Evolutionary conservation across 2,329 filamentous ascomycete genomes (phyloP).

Genomic region (Sclerotinia nivalis): DNA sequence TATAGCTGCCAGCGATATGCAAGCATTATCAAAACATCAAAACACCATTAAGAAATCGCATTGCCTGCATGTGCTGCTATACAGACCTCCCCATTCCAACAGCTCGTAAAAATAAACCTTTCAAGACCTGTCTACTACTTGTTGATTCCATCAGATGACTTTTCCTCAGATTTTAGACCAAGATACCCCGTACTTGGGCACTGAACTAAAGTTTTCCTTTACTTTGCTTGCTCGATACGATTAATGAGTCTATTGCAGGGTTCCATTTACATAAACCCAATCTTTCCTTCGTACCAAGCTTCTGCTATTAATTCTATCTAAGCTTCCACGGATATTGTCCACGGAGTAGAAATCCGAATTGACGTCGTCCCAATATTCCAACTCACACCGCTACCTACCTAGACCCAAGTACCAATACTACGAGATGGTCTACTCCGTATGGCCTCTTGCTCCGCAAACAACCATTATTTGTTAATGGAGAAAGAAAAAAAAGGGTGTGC

Average conservation of each 20-base stretch:
- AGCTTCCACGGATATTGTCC: neutral
- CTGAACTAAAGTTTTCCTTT: too few species aligned
- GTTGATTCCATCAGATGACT: constrained; percentile 8
- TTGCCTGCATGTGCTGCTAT: too few species aligned
- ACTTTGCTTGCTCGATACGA: too few species aligned
- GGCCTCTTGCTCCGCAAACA: neutral
- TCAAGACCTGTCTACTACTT: neutral
- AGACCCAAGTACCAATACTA: neutral
- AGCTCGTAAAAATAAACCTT: neutral
- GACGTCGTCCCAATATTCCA: neutral
- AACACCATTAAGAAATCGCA: too few species aligned
- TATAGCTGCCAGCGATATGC: too few species aligned
- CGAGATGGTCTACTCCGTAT: neutral
- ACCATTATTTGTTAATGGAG: neutral
- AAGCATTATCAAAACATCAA: too few species aligned
- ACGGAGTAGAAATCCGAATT: neutral
- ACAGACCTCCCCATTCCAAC: neutral
- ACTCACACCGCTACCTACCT: constrained; percentile 6
- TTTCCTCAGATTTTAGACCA: too few species aligned
- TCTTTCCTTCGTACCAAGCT: neutral
- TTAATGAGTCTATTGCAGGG: too few species aligned
- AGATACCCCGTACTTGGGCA: too few species aligned
- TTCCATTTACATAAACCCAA: too few species aligned
- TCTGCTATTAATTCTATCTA: neutral
- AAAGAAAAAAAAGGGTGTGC: neutral